Percentiles rank a stretch among this genome's conserved stretches.
Evolutionary conservation across 2,329 filamentous ascomycete species (phyloP).

Genomic region (Tolypocladium paradoxum): DNA sequence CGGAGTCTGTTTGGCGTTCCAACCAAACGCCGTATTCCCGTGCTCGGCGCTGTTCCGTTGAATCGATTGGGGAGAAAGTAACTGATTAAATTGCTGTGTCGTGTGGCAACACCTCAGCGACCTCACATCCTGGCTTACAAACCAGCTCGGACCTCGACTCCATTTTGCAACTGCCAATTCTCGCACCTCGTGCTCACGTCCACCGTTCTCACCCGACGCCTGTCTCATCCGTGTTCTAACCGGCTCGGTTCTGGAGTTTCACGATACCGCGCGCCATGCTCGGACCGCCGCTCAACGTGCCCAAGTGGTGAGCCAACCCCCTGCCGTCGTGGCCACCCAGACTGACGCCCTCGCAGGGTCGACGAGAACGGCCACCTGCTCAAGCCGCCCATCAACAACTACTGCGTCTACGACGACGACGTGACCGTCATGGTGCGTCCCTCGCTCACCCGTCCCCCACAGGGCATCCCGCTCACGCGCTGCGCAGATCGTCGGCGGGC

Average conservation of each 20-base stretch:
- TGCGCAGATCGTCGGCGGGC: conserved; percentile 81
- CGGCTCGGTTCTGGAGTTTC: no score
- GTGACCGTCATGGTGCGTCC: conserved; percentile 65
- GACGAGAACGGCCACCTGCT: conserved; percentile 84
- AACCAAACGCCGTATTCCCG: no score
- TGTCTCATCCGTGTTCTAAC: background rate
- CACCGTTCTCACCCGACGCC: background rate
- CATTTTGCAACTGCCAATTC: background rate
- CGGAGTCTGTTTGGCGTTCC: no score
- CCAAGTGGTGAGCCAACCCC: conserved; percentile 43
- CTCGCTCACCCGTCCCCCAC: background rate
- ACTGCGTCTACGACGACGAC: conserved; percentile 83
- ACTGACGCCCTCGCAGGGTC: conserved; percentile 54
- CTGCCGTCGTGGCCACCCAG: no score
- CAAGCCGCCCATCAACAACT: conserved; percentile 92
- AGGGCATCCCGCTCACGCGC: no score
- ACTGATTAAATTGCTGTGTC: no score
- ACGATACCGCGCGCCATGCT: conserved; percentile 28
- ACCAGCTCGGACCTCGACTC: background rate
- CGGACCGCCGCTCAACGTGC: conserved; percentile 40
- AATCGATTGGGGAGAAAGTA: no score
- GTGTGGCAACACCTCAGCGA: no score
- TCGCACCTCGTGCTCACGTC: no score
- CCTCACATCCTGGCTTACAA: background rate
- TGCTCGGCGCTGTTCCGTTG: no score